Conservation (phyloP, 768 basidiomycete species). For the Leucocoprinus birnbaumii region DNA sequence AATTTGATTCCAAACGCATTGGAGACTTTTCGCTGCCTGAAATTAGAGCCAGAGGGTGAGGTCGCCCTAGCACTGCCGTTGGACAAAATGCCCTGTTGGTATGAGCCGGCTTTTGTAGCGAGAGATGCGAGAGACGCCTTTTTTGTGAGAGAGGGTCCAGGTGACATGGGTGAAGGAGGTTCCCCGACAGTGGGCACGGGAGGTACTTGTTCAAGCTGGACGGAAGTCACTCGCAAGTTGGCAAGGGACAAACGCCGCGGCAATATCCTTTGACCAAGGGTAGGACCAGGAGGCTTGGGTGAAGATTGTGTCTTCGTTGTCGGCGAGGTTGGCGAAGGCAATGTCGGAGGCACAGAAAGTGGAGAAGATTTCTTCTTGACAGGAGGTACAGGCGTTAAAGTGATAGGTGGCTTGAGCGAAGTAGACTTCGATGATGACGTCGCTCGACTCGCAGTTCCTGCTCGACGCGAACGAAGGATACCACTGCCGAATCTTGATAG, state of each 20-base stretch:
- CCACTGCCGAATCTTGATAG: conserved; percentile 36
- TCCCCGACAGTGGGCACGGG: conserved; percentile 1
- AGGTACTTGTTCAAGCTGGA: neutral
- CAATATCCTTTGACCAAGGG: neutral
- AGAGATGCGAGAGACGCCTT: conserved; percentile 13
- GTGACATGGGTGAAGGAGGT: conserved; percentile 10
- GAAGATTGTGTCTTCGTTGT: conserved; percentile 1
- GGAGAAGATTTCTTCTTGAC: conserved; percentile 18
- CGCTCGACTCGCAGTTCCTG: neutral
- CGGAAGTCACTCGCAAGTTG: neutral
- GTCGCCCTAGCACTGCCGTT: neutral
- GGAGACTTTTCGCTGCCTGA: neutral
- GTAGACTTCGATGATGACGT: neutral
- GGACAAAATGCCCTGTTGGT: neutral
- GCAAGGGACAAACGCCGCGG: conserved; percentile 1
- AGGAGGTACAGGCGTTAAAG: conserved; percentile 2
- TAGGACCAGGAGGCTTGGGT: neutral
- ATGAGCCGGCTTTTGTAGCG: too few species aligned
- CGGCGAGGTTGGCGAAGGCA: conserved; percentile 9
- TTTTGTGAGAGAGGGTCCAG: conserved; percentile 7
- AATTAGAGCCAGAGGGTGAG: neutral
- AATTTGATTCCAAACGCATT: neutral
- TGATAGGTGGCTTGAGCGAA: conserved; percentile 4
- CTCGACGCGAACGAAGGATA: conserved; percentile 17
- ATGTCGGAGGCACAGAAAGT: conserved; percentile 12